These are phyloP conservation scores for Boechera retrofracta DNA, from an alignment of 345 rosid species.

Conservation along the genomic window DNA sequence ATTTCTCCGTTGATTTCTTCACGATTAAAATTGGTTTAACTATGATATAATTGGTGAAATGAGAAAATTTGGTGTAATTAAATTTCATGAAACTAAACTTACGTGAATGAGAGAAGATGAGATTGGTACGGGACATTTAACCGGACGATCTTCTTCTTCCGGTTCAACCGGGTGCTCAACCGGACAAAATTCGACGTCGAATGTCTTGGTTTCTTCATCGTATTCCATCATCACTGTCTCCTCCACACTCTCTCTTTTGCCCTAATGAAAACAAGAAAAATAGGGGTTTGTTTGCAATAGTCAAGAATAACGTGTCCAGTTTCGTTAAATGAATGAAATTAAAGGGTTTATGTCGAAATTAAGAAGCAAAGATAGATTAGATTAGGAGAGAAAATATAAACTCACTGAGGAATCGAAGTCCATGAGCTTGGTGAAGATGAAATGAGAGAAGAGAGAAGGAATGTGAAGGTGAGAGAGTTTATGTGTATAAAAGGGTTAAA, in stretches of 20 bases:
- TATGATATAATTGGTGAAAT: background rate
- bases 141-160: constrained; percentile 84
- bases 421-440: constrained; percentile 44
- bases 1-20: constrained; percentile 35
- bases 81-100: constrained; percentile 20
- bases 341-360: background rate
- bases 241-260: constrained; percentile 35
- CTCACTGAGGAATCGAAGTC: constrained; percentile 42
- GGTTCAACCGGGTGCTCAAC: constrained; percentile 93
- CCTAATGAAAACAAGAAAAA: constrained; percentile 20
- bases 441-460: constrained; percentile 29
- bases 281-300: background rate
- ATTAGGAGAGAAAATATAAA: background rate
- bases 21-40: background rate
- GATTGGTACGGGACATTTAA: constrained; percentile 78
- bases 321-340: background rate
- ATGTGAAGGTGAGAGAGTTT: constrained; percentile 34
- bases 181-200: constrained; percentile 76
- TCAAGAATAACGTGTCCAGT: background rate
- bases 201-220: constrained; percentile 36
- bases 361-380: background rate
- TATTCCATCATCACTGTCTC: constrained; percentile 42
- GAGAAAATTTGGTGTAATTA: background rate
- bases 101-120: constrained; percentile 66
- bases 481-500: constrained; percentile 37